A percentile compares a stretch with the other conserved stretches of the same genome.
phyloP scores from a whole-genome alignment of 2,329 filamentous ascomycete genomes.

The Exophiala aquamarina region DNA sequence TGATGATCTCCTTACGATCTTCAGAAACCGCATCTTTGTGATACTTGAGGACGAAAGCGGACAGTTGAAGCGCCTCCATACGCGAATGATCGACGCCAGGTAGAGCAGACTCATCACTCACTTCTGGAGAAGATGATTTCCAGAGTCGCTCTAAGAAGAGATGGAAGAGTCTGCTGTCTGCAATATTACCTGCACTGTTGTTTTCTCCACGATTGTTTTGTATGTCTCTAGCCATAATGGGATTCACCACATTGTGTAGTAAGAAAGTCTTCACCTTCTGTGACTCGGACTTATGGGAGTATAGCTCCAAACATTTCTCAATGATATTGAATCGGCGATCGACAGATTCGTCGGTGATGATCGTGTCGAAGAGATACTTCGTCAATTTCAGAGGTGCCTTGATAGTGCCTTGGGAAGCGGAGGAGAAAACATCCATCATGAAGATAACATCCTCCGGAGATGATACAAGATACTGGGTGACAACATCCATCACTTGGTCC shows the following conservation, averaged over 20 bases:
- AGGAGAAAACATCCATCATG: constrained; percentile 80
- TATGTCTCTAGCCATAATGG: constrained; percentile 93
- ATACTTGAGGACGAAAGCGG: constrained; percentile 92
- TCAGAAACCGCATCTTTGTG: constrained; percentile 86
- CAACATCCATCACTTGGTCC: constrained; percentile 81
- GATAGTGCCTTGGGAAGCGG: constrained; percentile 78
- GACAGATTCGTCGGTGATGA: constrained; percentile 80
- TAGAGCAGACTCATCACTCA: constrained; percentile 78
- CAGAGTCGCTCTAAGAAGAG: constrained; percentile 90
- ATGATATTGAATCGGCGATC: constrained; percentile 83
- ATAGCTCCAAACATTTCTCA: constrained; percentile 82
- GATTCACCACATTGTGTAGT: constrained; percentile 89
- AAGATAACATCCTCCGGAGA: constrained; percentile 77
- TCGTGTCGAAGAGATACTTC: constrained; percentile 77
- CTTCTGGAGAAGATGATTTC: constrained; percentile 82
- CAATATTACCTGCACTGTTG: constrained; percentile 66
- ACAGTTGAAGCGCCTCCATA: constrained; percentile 93
- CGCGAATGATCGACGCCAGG: constrained; percentile 91
- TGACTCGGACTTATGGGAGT: constrained; percentile 72
- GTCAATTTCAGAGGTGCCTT: constrained; percentile 74
- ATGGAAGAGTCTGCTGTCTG: constrained; percentile 85
- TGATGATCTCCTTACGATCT: constrained; percentile 95
- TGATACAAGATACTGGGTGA: constrained; percentile 75
- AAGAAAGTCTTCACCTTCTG: constrained; percentile 93
- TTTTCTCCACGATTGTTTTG: constrained; percentile 72